A percentile compares a stretch with the other conserved stretches of the same genome.
phyloP scores from a whole-genome alignment of 371 early-diverging fungal genomes.

The Mucor plumbeus region DNA sequence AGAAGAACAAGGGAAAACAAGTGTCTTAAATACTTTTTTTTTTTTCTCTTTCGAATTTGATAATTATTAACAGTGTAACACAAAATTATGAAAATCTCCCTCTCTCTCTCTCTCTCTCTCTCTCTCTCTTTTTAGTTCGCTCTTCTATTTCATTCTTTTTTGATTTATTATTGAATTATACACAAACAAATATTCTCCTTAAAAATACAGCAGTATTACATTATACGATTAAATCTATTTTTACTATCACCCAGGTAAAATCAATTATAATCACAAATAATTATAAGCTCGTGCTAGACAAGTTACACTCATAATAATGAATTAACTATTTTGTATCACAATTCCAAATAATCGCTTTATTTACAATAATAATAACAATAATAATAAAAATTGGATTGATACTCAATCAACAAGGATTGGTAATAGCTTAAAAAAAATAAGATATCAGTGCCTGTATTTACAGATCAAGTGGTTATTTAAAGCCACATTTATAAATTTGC shows the following conservation, averaged over 20 bases:
- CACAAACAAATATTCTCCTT: too few relatives aligned
- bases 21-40: conserved; percentile 1
- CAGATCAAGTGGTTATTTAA: too few relatives aligned
- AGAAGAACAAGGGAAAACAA: conserved; percentile 8
- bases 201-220: too few relatives aligned
- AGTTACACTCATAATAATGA: not conserved
- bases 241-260: not conserved
- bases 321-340: conserved; percentile 2
- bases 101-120: not conserved
- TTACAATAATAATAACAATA: too few relatives aligned
- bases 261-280: not conserved
- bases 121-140: not conserved
- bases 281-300: not conserved
- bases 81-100: conserved; percentile 1
- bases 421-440: too few relatives aligned
- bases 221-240: too few relatives aligned
- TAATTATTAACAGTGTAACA: not conserved
- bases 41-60: too few relatives aligned
- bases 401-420: too few relatives aligned
- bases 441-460: too few relatives aligned
- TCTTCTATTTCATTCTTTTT: not conserved
- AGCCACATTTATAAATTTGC: too few relatives aligned
- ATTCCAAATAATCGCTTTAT: too few relatives aligned
- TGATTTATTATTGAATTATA: not conserved
- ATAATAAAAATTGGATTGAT: too few relatives aligned